Base-by-base conservation (phyloP, 768 basidiomycete species). In the Grammothele lineata region DNA sequence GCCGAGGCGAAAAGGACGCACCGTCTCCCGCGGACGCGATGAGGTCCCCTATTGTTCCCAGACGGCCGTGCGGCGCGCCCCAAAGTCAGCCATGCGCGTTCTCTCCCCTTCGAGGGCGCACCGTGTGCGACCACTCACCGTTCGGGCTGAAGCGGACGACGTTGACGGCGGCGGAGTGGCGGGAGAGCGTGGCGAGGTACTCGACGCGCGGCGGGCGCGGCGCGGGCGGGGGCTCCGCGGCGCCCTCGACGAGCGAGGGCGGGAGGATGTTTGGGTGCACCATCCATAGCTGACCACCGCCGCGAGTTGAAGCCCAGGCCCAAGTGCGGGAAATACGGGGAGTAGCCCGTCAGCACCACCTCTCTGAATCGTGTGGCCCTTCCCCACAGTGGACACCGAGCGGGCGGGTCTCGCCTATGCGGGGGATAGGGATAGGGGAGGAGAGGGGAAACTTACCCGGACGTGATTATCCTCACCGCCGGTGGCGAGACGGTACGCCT, bases 11-110 rank as follows among this genome's bases (percentile, higher is more conserved):
- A n/a, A 30, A 14, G 14, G 2, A 66, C 85, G 58, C 63, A 94
- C 94, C 94, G 72, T 99, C 96, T 42, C 96, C 96, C 38, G 96
- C 95, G 12, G 94, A 96, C 40, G 96, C 96, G 61, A 99, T 83
- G 25, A 84, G 70, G 61, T 95, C 92, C 37, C 92, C 92, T 93
- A 54, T n/a, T 39, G 33, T 8, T 8, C 15, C 18, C 8, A 36
- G 8, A 19, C 35, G n/a, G n/a, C n/a, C n/a, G n/a, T n/a, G n/a
- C n/a, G n/a, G n/a, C n/a, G n/a, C n/a, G n/a, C n/a, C n/a, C n/a
- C n/a, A n/a, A n/a, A n/a, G n/a, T n/a, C n/a, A n/a, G n/a, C n/a
- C n/a, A n/a, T n/a, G n/a, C n/a, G n/a, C n/a, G n/a, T n/a, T n/a
- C n/a, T n/a, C n/a, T n/a, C n/a, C n/a, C n/a, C n/a, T n/a, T n/a